phyloP scores from a whole-genome alignment of 164 flowering plant genomes.

The Tetracentron sinense region DNA sequence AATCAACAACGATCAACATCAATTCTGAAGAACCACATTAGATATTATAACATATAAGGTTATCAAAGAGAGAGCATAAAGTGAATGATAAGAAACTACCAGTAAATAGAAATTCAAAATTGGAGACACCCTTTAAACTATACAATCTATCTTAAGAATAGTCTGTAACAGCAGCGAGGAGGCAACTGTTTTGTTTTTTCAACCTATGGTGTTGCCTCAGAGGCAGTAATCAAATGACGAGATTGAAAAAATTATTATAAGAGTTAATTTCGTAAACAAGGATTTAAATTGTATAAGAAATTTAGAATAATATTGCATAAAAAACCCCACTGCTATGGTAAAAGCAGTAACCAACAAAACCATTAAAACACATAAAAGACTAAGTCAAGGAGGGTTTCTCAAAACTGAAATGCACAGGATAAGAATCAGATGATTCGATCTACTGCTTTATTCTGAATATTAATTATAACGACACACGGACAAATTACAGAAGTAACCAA shows the following conservation, averaged over 20 bases:
- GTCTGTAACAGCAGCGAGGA: not conserved
- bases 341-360: not conserved
- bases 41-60: not conserved
- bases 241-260: not conserved
- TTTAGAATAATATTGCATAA: not conserved
- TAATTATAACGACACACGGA: no score
- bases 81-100: not conserved
- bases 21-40: not conserved
- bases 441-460: no score
- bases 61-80: not conserved
- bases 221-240: not conserved
- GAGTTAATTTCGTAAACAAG: not conserved
- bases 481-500: no score
- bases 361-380: not conserved
- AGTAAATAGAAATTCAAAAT: not conserved
- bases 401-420: not conserved
- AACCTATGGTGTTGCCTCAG: no score
- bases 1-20: conserved; percentile 8
- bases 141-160: not conserved
- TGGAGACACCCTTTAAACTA: not conserved
- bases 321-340: not conserved
- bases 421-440: not conserved
- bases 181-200: no score
- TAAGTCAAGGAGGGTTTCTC: not conserved
- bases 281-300: not conserved